Evolutionary conservation across 164 flowering plant genomes (phyloP).

Genomic region (Cinnamomum micranthum): DNA sequence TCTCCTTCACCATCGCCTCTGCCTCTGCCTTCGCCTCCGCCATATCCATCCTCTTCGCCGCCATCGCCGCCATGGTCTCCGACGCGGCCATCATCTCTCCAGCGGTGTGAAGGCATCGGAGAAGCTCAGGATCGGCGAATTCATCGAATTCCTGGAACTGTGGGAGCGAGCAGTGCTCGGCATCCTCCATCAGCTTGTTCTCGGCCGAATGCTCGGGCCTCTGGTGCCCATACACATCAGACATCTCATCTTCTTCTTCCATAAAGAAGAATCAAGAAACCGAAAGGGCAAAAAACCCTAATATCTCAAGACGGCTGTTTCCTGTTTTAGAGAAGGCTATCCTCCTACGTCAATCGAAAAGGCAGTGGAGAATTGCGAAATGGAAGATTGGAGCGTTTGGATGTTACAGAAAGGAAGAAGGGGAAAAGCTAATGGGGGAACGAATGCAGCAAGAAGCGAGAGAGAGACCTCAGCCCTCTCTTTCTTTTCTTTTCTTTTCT

Average conservation of each 20-base stretch:
- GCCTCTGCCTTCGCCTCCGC: background rate
- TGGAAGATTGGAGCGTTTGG: background rate
- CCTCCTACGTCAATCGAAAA: background rate
- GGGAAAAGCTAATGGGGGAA: background rate
- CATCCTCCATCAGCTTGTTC: background rate
- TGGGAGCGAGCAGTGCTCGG: background rate
- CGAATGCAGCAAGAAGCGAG: too few species aligned
- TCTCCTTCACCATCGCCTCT: background rate
- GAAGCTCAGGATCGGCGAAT: background rate
- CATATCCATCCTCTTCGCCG: background rate
- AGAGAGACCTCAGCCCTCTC: too few species aligned
- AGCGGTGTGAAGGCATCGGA: background rate
- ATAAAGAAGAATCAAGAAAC: background rate
- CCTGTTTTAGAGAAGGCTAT: too few species aligned
- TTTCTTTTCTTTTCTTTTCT: too few species aligned
- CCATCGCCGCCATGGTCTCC: background rate
- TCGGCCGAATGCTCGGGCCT: background rate
- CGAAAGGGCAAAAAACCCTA: too few species aligned
- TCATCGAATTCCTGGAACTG: background rate
- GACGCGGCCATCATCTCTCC: background rate
- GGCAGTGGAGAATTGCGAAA: background rate
- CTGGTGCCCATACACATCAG: background rate
- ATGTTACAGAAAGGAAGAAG: background rate
- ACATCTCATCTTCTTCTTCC: constrained; percentile 6
- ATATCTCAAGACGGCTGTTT: too few species aligned